Evolutionary conservation across 495 filamentous ascomycete species (phyloP).

Genomic region (Neurospora sp.): DNA sequence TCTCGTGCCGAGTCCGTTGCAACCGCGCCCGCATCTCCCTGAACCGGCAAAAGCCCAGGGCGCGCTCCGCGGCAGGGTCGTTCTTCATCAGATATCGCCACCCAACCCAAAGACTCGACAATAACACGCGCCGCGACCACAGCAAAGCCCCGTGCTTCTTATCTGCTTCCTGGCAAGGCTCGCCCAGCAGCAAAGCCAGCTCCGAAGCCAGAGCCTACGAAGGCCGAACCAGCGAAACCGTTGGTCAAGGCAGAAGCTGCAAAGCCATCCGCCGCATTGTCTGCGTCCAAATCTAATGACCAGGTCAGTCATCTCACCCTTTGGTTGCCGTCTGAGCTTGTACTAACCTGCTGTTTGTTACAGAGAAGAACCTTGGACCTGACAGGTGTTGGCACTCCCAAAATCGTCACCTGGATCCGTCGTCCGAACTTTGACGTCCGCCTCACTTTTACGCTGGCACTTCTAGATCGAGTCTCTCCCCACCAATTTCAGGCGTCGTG

Average conservation of each 20-base stretch:
- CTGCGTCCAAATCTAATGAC: background rate
- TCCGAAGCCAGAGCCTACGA: constrained; percentile 15
- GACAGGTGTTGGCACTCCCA: background rate
- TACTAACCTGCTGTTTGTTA: background rate
- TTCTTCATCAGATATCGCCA: too few relatives aligned
- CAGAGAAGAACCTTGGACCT: background rate
- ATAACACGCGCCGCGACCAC: constrained; percentile 9
- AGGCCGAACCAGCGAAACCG: constrained; percentile 2
- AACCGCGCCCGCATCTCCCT: background rate
- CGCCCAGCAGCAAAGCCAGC: constrained; percentile 21
- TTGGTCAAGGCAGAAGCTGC: constrained; percentile 1
- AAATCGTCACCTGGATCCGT: background rate
- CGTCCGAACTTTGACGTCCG: background rate
- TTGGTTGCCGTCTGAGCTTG: background rate
- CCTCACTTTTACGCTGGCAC: background rate
- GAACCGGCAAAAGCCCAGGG: background rate
- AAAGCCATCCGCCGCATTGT: constrained; percentile 8
- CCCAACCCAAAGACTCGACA: constrained; percentile 18
- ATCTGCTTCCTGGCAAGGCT: constrained; percentile 27
- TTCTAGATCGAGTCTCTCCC: constrained; percentile 73
- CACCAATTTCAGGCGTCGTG: constrained; percentile 74
- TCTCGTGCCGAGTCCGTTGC: background rate
- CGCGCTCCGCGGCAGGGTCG: too few relatives aligned
- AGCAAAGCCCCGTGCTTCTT: constrained; percentile 11
- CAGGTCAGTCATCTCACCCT: background rate